Evolutionary conservation across 2,329 filamentous ascomycete species (phyloP).

Genomic region (Nemania serpens): DNA sequence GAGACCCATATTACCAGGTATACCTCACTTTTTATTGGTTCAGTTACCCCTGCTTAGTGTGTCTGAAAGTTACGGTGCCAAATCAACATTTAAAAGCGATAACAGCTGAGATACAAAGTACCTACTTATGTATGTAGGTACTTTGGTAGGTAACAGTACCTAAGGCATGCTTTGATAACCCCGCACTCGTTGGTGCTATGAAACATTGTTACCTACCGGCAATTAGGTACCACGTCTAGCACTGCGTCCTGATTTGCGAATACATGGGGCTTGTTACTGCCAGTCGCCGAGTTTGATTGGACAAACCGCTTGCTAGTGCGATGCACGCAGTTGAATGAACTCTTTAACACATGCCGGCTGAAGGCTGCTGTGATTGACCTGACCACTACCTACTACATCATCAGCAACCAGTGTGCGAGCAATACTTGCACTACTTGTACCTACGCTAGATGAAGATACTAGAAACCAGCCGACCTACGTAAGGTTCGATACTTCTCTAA

Average conservation of each 20-base stretch:
- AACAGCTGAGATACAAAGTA: too few relatives aligned
- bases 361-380: background rate
- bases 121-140: too few relatives aligned
- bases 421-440: too few relatives aligned
- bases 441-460: too few relatives aligned
- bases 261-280: background rate
- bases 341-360: background rate
- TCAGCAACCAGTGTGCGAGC: background rate
- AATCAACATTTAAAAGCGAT: too few relatives aligned
- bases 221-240: background rate
- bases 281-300: slow-evolving; percentile 14
- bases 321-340: slow-evolving; percentile 3
- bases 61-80: too few relatives aligned
- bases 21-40: too few relatives aligned
- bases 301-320: background rate
- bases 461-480: too few relatives aligned
- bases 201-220: background rate
- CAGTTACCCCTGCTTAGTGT: too few relatives aligned
- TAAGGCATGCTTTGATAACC: background rate
- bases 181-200: background rate
- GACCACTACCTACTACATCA: slow-evolving; percentile 5
- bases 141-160: background rate
- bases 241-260: background rate
- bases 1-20: too few relatives aligned
- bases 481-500: background rate